Conservation (phyloP, 2,329 filamentous ascomycete species). For the Metarhizium album region DNA sequence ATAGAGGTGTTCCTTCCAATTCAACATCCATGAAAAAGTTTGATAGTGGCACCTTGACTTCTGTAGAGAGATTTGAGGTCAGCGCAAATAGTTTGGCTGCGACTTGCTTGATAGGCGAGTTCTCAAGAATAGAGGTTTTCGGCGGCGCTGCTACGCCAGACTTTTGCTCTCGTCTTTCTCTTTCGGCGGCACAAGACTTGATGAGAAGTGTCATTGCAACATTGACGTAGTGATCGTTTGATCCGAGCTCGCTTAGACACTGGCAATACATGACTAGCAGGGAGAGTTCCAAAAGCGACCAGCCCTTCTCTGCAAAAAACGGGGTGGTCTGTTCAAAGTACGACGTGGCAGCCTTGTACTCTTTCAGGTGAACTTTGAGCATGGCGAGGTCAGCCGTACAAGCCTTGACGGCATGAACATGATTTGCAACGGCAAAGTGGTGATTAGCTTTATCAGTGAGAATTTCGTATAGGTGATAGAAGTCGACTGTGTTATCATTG, state of each 20-base stretch:
- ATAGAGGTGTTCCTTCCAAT: slow-evolving; percentile 57
- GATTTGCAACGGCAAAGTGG: slow-evolving; percentile 71
- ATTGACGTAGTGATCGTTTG: slow-evolving; percentile 68
- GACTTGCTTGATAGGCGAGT: slow-evolving; percentile 33
- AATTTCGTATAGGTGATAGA: slow-evolving; percentile 57
- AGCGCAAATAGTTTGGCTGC: slow-evolving; percentile 36
- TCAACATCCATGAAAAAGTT: slow-evolving; percentile 64
- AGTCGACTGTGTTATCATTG: slow-evolving; percentile 50
- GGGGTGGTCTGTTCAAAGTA: slow-evolving; percentile 72
- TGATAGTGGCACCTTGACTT: slow-evolving; percentile 56
- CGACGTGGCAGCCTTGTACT: slow-evolving; percentile 61
- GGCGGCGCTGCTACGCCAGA: slow-evolving; percentile 12
- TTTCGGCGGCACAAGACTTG: slow-evolving; percentile 50
- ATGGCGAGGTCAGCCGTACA: slow-evolving; percentile 78
- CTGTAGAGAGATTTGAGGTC: slow-evolving; percentile 36
- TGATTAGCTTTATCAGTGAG: slow-evolving; percentile 78
- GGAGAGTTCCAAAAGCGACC: slow-evolving; percentile 69
- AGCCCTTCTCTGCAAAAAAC: slow-evolving; percentile 67
- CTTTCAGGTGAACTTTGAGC: slow-evolving; percentile 65
- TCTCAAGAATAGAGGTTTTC: slow-evolving; percentile 14
- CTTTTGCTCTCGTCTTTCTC: slow-evolving; percentile 32
- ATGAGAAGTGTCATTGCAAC: slow-evolving; percentile 64
- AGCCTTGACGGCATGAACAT: slow-evolving; percentile 65
- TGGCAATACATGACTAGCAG: slow-evolving; percentile 79
- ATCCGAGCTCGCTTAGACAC: slow-evolving; percentile 67